Evolutionary conservation across 805 yeast species (phyloP), one percentile per base, ranked within the genome.

Genomic region (Clavispora phyllophila): DNA sequence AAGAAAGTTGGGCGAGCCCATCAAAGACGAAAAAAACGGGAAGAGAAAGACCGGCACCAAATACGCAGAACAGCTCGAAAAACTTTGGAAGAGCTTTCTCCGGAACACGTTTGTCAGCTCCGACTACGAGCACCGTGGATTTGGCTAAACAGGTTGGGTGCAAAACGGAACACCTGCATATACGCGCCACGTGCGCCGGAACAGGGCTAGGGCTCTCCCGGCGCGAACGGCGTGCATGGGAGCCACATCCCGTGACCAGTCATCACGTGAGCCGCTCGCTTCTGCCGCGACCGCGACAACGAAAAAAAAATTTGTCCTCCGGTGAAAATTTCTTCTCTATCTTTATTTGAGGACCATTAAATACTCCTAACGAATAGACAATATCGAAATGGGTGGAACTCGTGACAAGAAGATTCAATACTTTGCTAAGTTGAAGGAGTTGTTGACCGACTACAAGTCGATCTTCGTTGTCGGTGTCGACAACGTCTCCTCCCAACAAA

Each of bases 401-500:
- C 91, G 96, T 79, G 98, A 88, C 70, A 91, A 90, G 82, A 93
- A 93, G 77, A 82, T 66, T 69, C 95, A 87, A 75, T 93, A 93
- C 84, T 93, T 93, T 79, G 63, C 81, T 70, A 93, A 88, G 78
- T 87, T 93, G 75, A 89, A 93, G 82, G 85, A 83, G 73, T 82
- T 89, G 72, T 81, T 93, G 68, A 95, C 87, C 74, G 95, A 89
- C 74, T 88, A 85, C 96, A 87, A 87, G 83, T 89, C 97, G 60
- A 81, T 91, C 81, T 93, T 93, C 91, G 74, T 93, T 62, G 98
- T 93, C 70, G 98, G 98, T 77, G 97, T 93, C 63, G 99, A 93
- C 81, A 93, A 93, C 82, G 99, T 93, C 70, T 87, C 98, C 58
- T 93, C 99, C 62, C 99, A 93, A 82, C 99, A 93, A 80, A 90